These are phyloP conservation scores for Macrocystidia cucumis DNA, from an alignment of 1,284 basidiomycete genomes.

Conservation along the genomic window DNA sequence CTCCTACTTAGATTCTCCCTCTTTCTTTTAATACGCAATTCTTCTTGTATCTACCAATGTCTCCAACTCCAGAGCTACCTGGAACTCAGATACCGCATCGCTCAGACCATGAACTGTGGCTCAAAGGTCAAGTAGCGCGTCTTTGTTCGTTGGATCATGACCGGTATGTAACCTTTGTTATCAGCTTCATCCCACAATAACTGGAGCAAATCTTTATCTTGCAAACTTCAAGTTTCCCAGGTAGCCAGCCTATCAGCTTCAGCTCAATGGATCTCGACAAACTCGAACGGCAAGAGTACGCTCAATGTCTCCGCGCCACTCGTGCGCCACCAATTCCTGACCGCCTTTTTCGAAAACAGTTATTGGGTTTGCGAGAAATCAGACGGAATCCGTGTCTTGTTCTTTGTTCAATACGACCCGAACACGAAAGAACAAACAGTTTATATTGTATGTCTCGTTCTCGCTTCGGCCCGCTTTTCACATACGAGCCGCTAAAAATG, in stretches of 20 bases:
- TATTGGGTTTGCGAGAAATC: conserved; percentile 99
- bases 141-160: conserved; percentile 59
- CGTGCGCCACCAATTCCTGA: neutral
- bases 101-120: conserved; percentile 53
- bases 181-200: conserved; percentile 1
- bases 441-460: conserved; percentile 59
- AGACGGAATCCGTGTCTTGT: conserved; percentile 91
- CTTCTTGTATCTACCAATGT: conserved; percentile 14
- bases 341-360: conserved; percentile 32
- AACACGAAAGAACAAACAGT: conserved; percentile 63
- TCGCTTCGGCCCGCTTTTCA: neutral
- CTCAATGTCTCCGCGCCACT: neutral
- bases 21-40: conserved; percentile 1
- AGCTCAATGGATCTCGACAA: conserved; percentile 58
- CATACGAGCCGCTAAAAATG: neutral
- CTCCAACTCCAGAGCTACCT: conserved; percentile 55
- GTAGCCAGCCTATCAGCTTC: conserved; percentile 92
- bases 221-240: conserved; percentile 68
- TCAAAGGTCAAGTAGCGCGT: conserved; percentile 53
- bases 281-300: conserved; percentile 80
- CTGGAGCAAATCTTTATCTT: neutral
- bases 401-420: conserved; percentile 74
- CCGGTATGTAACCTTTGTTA: conserved; percentile 28
- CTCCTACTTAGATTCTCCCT: too few relatives aligned
- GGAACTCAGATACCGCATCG: conserved; percentile 45